These are phyloP conservation scores for Fraxinus sp. DNA, from an alignment of 305 asterid genomes.

Conservation along the genomic window DNA sequence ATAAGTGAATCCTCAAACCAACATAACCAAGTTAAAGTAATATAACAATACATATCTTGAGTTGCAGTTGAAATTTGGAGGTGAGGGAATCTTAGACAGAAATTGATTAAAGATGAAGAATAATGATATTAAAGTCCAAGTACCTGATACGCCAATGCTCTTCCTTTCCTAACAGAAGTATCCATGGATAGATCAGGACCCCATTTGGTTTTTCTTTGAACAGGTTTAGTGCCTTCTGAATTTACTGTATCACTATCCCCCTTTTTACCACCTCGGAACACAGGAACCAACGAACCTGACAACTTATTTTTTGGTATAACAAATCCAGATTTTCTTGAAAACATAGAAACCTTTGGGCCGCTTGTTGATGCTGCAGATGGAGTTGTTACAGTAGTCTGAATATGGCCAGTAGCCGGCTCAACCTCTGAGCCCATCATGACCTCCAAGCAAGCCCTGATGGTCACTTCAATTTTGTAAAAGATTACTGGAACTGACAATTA, in stretches of 20 bases:
- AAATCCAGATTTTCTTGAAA: constrained; percentile 71
- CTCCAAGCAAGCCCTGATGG: constrained; percentile 30
- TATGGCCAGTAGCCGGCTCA: constrained; percentile 46
- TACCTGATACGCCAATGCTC: constrained; percentile 89
- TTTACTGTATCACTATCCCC: constrained; percentile 45
- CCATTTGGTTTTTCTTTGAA: constrained; percentile 86
- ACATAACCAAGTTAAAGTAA: background rate
- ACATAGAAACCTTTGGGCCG: constrained; percentile 62
- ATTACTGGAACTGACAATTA: background rate
- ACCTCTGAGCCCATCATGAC: constrained; percentile 59
- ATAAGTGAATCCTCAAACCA: constrained; percentile 16
- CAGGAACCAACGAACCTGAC: constrained; percentile 80
- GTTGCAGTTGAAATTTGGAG: background rate
- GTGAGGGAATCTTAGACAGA: constrained; percentile 1
- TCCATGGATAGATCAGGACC: constrained; percentile 77
- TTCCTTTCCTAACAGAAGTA: constrained; percentile 67
- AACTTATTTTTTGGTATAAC: constrained; percentile 89
- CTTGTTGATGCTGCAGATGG: constrained; percentile 46
- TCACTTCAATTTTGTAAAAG: constrained; percentile 20
- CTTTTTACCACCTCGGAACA: constrained; percentile 60
- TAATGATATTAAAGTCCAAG: constrained; percentile 9
- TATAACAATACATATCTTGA: background rate
- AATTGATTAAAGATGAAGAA: constrained; percentile 15
- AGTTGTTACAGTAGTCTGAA: constrained; percentile 40
- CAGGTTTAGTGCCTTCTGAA: constrained; percentile 52